phyloP scores from a whole-genome alignment of 495 filamentous ascomycete genomes.

The Neurospora sp. region DNA sequence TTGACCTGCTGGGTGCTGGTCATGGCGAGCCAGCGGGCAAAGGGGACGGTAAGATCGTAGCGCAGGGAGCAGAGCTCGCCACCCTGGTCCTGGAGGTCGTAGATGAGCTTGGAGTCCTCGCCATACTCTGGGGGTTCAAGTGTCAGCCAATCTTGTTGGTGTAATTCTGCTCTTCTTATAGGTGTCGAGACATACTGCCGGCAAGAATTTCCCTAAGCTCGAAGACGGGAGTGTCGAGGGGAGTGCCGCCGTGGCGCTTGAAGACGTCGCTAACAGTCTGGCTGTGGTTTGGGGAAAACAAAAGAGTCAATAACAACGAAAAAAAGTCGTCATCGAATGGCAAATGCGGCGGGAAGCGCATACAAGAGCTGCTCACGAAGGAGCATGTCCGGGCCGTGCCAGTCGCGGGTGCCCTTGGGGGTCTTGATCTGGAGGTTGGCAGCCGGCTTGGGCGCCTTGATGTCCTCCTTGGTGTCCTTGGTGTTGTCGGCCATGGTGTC shows the following conservation, averaged over 20 bases:
- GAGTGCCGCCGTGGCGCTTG: slow-evolving; percentile 32
- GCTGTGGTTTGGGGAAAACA: slow-evolving; percentile 3
- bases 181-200: slow-evolving; percentile 34
- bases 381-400: slow-evolving; percentile 13
- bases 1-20: slow-evolving; percentile 72
- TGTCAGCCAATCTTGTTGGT: slow-evolving; percentile 75
- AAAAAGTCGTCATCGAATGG: not conserved
- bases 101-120: slow-evolving; percentile 80
- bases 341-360: not conserved
- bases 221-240: slow-evolving; percentile 38
- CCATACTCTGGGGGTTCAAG: slow-evolving; percentile 59
- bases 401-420: slow-evolving; percentile 20
- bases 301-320: not conserved
- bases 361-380: slow-evolving; percentile 16
- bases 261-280: slow-evolving; percentile 21
- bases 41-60: slow-evolving; percentile 91
- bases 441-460: slow-evolving; percentile 1
- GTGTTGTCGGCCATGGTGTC: not conserved
- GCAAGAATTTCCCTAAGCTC: slow-evolving; percentile 57
- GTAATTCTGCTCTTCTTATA: no score
- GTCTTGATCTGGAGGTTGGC: slow-evolving; percentile 19
- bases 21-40: slow-evolving; percentile 86
- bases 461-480: slow-evolving; percentile 1
- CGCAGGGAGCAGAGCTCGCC: slow-evolving; percentile 75
- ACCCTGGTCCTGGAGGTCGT: slow-evolving; percentile 82